Base-by-base conservation (phyloP, 768 basidiomycete genomes). In the Agaricus sinodeliciosus region DNA sequence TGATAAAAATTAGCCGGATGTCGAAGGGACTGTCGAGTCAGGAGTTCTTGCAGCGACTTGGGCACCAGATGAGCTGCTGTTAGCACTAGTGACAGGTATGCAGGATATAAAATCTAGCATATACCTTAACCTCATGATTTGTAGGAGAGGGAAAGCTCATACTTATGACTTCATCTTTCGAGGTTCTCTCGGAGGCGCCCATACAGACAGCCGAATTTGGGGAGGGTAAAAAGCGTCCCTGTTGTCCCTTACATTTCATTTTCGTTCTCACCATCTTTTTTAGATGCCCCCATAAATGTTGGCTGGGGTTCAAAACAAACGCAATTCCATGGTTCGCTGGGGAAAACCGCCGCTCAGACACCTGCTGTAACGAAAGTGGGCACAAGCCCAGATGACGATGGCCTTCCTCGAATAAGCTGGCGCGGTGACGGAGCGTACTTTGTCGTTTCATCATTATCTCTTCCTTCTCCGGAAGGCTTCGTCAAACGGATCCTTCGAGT, bases 241-340 rank as follows among this genome's bases (percentile, higher is more conserved):
- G 5, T n/a, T 9, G 16, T 39, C 19, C n/a, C 39, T 12, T 8
- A 31, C 42, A 4, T n/a, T 43, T 43, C 18, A 4, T 16, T 46
- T 46, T 45, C 28, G 15, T 16, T 42, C 46, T 55, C 27, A 59
- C 28, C 13, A 43, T 36, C 35, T 43, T 27, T 57, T 54, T 4
- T 59, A 92, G 93, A 93, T 64, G 81, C 85, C 22, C 90, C 90
- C 2, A 92, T 97, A 61, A 91, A 94, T 60, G 92, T 97, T 55
- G 96, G 96, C 13, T 99, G 96, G 96, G 96, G 96, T 37, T 89
- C 90, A 1, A 95, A 94, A 63, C 79, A 89, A 65, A 98, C 96
- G 0, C 96, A 99, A 62, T 99, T 99, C 64, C 94, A 97, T 59
- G 96, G 96, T 9, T 95, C 94, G 0, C 73, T 92, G 3, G 95